Base-by-base conservation (phyloP, 345 rosid genomes). In the Aethionema arabicum region DNA sequence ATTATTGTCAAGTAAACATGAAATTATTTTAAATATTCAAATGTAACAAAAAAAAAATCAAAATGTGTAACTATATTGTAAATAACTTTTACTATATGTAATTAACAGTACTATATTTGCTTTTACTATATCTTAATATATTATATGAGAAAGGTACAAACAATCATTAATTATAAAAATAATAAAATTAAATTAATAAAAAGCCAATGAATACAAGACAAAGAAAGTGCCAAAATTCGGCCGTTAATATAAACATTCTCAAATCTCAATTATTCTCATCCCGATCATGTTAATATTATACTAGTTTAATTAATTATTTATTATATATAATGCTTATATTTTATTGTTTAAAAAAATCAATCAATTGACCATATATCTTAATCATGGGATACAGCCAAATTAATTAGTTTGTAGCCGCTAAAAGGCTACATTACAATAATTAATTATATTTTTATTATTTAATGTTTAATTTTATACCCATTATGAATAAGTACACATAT, bases 321-420 rank as follows among this genome's bases (percentile, higher is more conserved):
- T 52, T 61, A 21, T 4, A 44, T 0, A 7, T 45, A 15, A 21
- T 21, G 27, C 27, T 21, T 21, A 21, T 39, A 38, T 50, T 32
- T 31, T 9, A 21, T 59, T 59, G 27, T 11, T 11, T 43, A 52
- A 36, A 29, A 68, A 52, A 36, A 52, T 33, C 27, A 52, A 43
- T 49, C 36, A 51, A 60, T 68, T 60, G 66, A 60, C 54, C 53
- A 59, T 60, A 46, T 45, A 67, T 59, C 59, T 52, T 53, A 57
- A 67, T 67, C 59, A 67, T 67, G 51, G 21, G 66, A 59, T 68
- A 51, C 72, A 52, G 29, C 66, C 53, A 52, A 68, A 59, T 43
- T 35, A 59, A 59, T 15, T 29, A 52, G 32, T 59, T 36, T 68
- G 66, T 52, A 52, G 66, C 66, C 54, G 47, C 61, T 0, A 59